Percentiles rank a stretch among this genome's conserved stretches.
Evolutionary conservation across 129 eudicot genomes (phyloP).

Genomic region (Centrapalus pauciflorus): DNA sequence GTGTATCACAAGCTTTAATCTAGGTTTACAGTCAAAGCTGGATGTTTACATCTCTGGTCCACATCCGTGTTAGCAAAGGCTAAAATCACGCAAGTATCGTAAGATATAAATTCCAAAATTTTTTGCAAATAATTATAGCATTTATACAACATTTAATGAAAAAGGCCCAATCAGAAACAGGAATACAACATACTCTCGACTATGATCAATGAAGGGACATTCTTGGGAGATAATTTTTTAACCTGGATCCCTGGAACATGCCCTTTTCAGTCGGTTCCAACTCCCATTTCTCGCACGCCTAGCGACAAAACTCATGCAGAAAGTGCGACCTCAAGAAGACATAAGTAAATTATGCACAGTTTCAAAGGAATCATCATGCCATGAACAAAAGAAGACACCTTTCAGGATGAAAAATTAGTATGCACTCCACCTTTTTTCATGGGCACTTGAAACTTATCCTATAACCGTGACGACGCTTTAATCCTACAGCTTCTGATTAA

Average conservation of each 20-base stretch:
- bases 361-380: constrained; percentile 25
- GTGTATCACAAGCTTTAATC: no score
- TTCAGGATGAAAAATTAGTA: background rate
- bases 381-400: constrained; percentile 17
- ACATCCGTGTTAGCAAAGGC: background rate
- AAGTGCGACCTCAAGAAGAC: constrained; percentile 11
- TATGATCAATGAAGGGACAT: background rate
- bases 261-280: background rate
- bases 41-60: no score
- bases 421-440: background rate
- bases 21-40: no score
- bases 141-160: constrained; percentile 22
- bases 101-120: constrained; percentile 14
- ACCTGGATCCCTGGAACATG: background rate
- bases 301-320: no score
- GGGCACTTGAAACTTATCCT: constrained; percentile 18
- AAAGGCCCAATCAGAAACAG: constrained; percentile 1
- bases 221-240: background rate
- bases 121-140: constrained; percentile 22
- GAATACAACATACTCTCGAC: constrained; percentile 29
- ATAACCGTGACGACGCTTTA: constrained; percentile 18
- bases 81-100: background rate
- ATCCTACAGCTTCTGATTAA: constrained; percentile 4
- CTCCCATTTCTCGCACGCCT: background rate
- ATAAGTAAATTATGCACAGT: constrained; percentile 48